These are phyloP conservation scores for Aspergillus pseudoglaucus DNA, from an alignment of 2,329 filamentous ascomycete genomes.

Conservation along the genomic window DNA sequence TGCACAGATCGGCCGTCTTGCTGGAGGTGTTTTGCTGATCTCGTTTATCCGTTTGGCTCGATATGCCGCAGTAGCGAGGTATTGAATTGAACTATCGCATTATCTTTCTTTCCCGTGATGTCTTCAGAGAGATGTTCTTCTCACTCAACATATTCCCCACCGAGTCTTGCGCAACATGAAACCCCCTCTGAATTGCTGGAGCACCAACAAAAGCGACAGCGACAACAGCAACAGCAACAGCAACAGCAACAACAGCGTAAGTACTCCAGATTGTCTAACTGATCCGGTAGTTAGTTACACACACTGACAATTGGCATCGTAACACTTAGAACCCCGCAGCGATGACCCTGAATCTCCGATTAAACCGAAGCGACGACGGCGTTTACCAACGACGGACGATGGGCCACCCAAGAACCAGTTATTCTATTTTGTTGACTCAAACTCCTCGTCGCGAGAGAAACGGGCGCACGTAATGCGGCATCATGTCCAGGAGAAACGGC, in stretches of 20 bases:
- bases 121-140: slow-evolving; percentile 12
- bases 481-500: slow-evolving; percentile 37
- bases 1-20: slow-evolving; percentile 1
- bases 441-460: slow-evolving; percentile 36
- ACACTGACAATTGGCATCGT: background rate
- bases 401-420: slow-evolving; percentile 21
- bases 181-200: slow-evolving; percentile 5
- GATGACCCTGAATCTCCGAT: slow-evolving; percentile 10
- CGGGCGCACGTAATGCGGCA: slow-evolving; percentile 41
- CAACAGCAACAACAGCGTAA: background rate
- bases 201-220: background rate
- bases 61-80: slow-evolving; percentile 11
- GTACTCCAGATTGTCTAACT: background rate
- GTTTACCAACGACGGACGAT: slow-evolving; percentile 16
- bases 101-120: slow-evolving; percentile 8
- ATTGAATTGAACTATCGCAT: background rate
- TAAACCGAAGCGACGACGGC: slow-evolving; percentile 21
- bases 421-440: slow-evolving; percentile 37
- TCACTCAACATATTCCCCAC: slow-evolving; percentile 10
- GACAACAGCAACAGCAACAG: background rate
- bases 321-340: slow-evolving; percentile 11
- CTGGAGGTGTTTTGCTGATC: slow-evolving; percentile 7
- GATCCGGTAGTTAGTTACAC: background rate
- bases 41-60: background rate
- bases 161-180: slow-evolving; percentile 4